These are phyloP conservation scores for Fraxinus dipetala DNA, from an alignment of 305 asterid genomes.

Conservation along the genomic window DNA sequence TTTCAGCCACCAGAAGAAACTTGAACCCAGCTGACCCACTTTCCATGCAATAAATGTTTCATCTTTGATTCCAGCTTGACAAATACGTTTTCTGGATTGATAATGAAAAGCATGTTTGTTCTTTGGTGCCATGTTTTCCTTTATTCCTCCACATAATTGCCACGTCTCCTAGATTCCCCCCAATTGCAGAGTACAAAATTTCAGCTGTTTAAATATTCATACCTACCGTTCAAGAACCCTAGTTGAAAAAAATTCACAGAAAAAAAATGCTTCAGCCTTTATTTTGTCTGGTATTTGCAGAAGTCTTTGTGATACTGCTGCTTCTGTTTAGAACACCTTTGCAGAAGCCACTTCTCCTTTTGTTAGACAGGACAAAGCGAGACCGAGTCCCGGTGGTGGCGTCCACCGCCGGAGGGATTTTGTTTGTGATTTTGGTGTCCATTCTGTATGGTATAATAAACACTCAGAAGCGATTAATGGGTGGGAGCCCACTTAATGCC, in stretches of 20 bases:
- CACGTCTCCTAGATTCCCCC: background rate
- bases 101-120: background rate
- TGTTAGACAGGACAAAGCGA: conserved; percentile 60
- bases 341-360: conserved; percentile 48
- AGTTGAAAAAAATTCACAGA: background rate
- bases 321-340: conserved; percentile 71
- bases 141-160: background rate
- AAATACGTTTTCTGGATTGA: background rate
- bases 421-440: conserved; percentile 54
- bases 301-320: conserved; percentile 48
- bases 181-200: background rate
- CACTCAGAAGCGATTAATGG: conserved; percentile 44
- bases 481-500: conserved; percentile 47
- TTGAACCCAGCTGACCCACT: background rate
- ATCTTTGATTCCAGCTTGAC: background rate
- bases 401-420: conserved; percentile 64
- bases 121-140: background rate
- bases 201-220: background rate
- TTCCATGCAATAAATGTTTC: background rate
- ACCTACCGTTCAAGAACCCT: background rate
- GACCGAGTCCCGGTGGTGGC: conserved; percentile 72
- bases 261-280: conserved; percentile 65
- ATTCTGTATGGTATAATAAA: conserved; percentile 40
- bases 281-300: conserved; percentile 50
- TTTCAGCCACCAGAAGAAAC: background rate